Base-by-base conservation (phyloP, 1,284 basidiomycete species). In the Ustilago sp. region DNA sequence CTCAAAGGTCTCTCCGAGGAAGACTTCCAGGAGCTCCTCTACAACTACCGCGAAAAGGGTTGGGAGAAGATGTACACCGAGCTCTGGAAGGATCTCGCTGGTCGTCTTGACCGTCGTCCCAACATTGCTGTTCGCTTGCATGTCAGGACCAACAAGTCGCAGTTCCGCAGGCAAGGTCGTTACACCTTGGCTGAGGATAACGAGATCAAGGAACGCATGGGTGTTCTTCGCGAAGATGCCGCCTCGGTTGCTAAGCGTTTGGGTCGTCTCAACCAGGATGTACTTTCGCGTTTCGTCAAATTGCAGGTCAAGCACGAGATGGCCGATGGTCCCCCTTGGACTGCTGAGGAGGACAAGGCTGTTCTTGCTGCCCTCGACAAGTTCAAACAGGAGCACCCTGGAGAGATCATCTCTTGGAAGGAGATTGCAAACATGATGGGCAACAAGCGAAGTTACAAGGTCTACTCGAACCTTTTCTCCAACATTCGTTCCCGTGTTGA, bases 361-460 rank as follows among this genome's bases (percentile, higher is more conserved):
- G 74, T 76, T 34, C 59, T 74, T 36, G 75, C 52, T 17, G 70
- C 71, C 15, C 59, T 77, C 34, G 71, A 77, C 23, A 38, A 70
- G 69, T 64, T 67, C 60, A 76, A 79, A 45, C 58, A 65, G 56
- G 64, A 74, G 61, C 67, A 72, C 34, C 75, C 75, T 31, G 60
- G 71, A 38, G 71, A 74, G 64, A 50, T 67, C 47, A 70, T 77
- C 36, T 68, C 67, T 34, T 77, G 75, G 75, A 77, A 68, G 61
- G 70, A 57, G 31, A 71, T 77, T 53, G 75, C 75, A 47, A 61
- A 62, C 43, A 63, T 67, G 64, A 55, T 74, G 63, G 71, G 71
- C 64, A 73, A 69, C 71, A 64, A 74, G 68, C 75, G 75, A 35
- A 71, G 68, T 62, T 76, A 71, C 74, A 76, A 76, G 68, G 74